These are phyloP conservation scores for Erodium trifolium DNA, from an alignment of 441 rosid species.

Conservation along the genomic window DNA sequence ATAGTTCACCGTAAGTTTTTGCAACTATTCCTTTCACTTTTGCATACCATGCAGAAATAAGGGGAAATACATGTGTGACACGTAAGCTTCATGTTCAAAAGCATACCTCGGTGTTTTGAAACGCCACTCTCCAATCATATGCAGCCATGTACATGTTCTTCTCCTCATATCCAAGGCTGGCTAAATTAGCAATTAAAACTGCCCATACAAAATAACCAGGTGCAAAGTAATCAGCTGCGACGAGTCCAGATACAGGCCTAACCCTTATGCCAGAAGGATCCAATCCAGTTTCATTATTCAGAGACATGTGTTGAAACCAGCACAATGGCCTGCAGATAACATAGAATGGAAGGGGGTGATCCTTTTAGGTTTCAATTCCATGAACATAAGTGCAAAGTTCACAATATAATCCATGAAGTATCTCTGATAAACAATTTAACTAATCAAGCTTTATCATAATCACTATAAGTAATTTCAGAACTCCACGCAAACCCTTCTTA, in stretches of 20 bases:
- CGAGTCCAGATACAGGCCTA: constrained; percentile 86
- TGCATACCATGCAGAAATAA: constrained; percentile 7
- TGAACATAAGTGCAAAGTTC: no score
- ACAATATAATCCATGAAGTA: no score
- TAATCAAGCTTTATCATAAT: neutral
- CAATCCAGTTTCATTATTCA: constrained; percentile 90
- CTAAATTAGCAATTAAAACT: constrained; percentile 87
- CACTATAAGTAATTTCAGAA: neutral
- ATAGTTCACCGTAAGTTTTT: no score
- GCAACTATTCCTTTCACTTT: no score
- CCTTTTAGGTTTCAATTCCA: no score
- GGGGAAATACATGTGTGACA: neutral
- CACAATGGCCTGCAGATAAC: constrained; percentile 86
- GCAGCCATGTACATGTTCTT: constrained; percentile 95
- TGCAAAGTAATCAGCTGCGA: constrained; percentile 24
- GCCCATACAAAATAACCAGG: constrained; percentile 99
- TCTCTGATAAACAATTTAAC: neutral
- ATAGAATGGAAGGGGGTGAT: no score
- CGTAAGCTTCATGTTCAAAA: neutral
- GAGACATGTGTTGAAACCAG: constrained; percentile 94
- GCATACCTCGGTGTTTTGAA: constrained; percentile 87
- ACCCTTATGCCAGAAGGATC: constrained; percentile 83
- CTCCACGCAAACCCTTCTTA: neutral
- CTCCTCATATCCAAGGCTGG: constrained; percentile 90
- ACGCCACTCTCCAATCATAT: constrained; percentile 93